Evolutionary conservation across 257 asterid genomes (phyloP), one percentile per base, ranked within the genome.

Genomic region (Jasminum sambac): DNA sequence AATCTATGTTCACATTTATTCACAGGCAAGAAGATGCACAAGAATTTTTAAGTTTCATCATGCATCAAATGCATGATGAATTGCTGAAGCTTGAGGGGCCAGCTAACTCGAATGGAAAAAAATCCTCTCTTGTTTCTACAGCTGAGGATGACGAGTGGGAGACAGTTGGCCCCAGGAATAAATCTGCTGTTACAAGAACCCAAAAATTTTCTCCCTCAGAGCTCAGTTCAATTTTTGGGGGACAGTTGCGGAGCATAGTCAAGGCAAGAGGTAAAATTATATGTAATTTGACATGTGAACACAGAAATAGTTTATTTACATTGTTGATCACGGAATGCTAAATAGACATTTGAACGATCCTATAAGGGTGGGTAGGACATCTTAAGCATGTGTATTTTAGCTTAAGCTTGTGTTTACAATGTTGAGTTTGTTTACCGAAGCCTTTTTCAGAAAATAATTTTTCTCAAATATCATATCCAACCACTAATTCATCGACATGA

Each of bases 11-110:
- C 43, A 24, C 34, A 24, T 46, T 58, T 11, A 38, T 72, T 69
- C 66, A 48, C 87, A 94, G 98, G 83, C 98, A 94, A 84, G 98
- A 94, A 84, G 97, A 94, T 75, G 96, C 98, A 24, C 98, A 93
- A 77, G 98, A 91, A 75, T 94, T 90, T 74, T 80, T 94, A 21
- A 84, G 95, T 80, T 94, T 86, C 81, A 72, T 89, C 71, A 79
- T 94, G 89, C 82, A 91, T 83, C 97, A 89, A 83, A 87, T 94
- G 97, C 96, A 94, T 74, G 96, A 84, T 73, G 98, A 94, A 77
- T 77, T 94, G 86, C 83, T 91, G 44, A 91, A 84, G 85, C 88
- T 87, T 82, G 88, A 87, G 50, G 98, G 98, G 71, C 80, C 75
- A 39, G 78, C 90, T 63, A 69, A 64, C 76, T 66, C 74, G 77